Base-by-base conservation (phyloP, 805 yeast genomes). In the Yamadazyma laniorum region DNA sequence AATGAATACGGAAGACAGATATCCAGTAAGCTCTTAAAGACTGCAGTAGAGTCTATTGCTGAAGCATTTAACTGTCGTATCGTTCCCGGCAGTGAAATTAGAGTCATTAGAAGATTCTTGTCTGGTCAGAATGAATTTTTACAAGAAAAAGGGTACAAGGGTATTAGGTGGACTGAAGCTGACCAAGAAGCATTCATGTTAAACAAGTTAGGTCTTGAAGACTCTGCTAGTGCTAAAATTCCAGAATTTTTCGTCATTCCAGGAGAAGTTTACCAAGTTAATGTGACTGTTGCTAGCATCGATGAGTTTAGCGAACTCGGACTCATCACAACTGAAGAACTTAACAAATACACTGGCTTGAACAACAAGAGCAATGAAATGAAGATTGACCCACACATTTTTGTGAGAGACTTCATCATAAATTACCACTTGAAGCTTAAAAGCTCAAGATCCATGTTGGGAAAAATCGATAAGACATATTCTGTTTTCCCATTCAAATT, bases 111-210 rank as follows among this genome's bases (percentile, higher is more conserved):
- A 70, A 79, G 98, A 57, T 93, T 91, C 54, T 77, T 93, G 56
- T 95, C 95, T 27, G 99, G 99, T 37, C 99, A 93, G 70, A 82
- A 90, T 42, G 95, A 88, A 56, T 70, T 89, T 39, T 93, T 89
- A 47, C 91, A 90, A 26, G 99, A 91, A 67, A 77, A 81, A 56
- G 96, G 87, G 49, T 86, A 85, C 65, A 90, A 91, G 63, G 96
- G 96, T 56, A 95, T 90, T 38, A 84, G 76, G 18, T 85, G 95
- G 95, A 75, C 83, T 37, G 95, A 85, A 65, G 72, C 81, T 26
- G 85, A 85, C 60, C 93, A 85, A 64, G 95, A 85, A 65, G 69
- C 70, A 26, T 55, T 58, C 17, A 67, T 85, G 41, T 65, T 82
- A 40, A 59, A 58, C 42, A 70, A 64, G 52, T 26, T 36, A 18